These are phyloP conservation scores for Tricholoma terreum DNA, from an alignment of 768 basidiomycete species.

Conservation along the genomic window DNA sequence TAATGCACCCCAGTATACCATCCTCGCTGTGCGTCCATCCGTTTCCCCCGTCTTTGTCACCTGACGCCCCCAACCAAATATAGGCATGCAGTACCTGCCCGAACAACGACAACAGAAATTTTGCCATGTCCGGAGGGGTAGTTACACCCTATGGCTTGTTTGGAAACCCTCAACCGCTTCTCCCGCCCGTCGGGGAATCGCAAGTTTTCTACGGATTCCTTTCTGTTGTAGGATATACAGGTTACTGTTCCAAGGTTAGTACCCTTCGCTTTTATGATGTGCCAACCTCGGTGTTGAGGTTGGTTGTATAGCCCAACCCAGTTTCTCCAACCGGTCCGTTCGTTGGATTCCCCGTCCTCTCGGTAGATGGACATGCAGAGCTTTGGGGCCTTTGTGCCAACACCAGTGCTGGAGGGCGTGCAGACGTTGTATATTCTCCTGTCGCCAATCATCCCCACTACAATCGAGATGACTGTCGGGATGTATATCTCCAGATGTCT, in stretches of 20 bases:
- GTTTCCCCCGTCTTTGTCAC: not conserved
- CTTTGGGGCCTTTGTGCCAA: slow-evolving; percentile 25
- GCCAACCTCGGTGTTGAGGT: not conserved
- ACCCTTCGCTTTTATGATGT: not conserved
- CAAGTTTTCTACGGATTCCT: slow-evolving; percentile 14
- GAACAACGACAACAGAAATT: too few species aligned
- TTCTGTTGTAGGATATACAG: slow-evolving; percentile 11
- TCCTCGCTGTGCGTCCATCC: not conserved
- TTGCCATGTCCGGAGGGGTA: too few species aligned
- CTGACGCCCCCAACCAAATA: not conserved
- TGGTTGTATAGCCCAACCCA: slow-evolving; percentile 14
- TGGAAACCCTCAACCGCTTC: slow-evolving; percentile 1
- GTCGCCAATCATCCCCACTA: slow-evolving; percentile 24
- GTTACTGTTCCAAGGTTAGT: slow-evolving; percentile 16
- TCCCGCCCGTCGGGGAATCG: slow-evolving; percentile 15
- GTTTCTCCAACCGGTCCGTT: slow-evolving; percentile 16
- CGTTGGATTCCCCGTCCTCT: slow-evolving; percentile 18
- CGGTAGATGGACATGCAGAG: slow-evolving; percentile 13
- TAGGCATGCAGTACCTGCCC: too few species aligned
- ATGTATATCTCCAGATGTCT: slow-evolving; percentile 10
- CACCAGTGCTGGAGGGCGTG: slow-evolving; percentile 17
- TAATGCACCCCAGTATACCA: too few species aligned
- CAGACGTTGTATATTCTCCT: slow-evolving; percentile 27
- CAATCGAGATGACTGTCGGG: slow-evolving; percentile 11
- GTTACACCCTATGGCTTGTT: too few species aligned